phyloP scores from a whole-genome alignment of 116 monocot species.

The Dioscorea cayenensis region DNA sequence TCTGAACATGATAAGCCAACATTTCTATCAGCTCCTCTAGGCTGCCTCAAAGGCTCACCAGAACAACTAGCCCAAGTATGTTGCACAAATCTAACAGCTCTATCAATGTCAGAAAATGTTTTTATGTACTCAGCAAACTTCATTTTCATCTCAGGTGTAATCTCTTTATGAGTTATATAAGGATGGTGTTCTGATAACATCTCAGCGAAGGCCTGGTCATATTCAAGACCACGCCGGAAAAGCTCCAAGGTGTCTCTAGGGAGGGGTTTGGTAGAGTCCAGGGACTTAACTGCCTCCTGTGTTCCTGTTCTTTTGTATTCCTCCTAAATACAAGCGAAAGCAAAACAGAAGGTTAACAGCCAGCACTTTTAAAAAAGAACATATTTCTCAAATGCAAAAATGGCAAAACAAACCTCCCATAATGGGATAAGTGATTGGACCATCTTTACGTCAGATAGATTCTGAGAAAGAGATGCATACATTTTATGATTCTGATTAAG shows the following conservation, averaged over 20 bases:
- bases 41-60: not conserved
- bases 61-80: slow-evolving; percentile 1
- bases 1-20: not conserved
- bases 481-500: slow-evolving; percentile 75
- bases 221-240: slow-evolving; percentile 44
- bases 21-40: slow-evolving; percentile 3
- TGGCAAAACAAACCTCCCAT: slow-evolving; percentile 68
- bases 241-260: slow-evolving; percentile 41
- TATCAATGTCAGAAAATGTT: slow-evolving; percentile 19
- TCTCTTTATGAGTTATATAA: slow-evolving; percentile 18
- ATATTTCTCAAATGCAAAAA: not conserved
- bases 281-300: slow-evolving; percentile 25
- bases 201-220: slow-evolving; percentile 31
- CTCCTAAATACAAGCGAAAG: slow-evolving; percentile 35
- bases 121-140: slow-evolving; percentile 29
- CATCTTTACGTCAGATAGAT: slow-evolving; percentile 62
- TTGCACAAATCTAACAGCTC: slow-evolving; percentile 8
- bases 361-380: not conserved
- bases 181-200: slow-evolving; percentile 21
- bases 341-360: not conserved
- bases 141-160: slow-evolving; percentile 14
- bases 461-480: slow-evolving; percentile 84
- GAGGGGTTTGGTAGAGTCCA: slow-evolving; percentile 32
- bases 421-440: slow-evolving; percentile 93
- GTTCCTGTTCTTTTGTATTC: slow-evolving; percentile 45